Conservation (phyloP, 148 eudicot species). For the Salicornia ramosissima region DNA sequence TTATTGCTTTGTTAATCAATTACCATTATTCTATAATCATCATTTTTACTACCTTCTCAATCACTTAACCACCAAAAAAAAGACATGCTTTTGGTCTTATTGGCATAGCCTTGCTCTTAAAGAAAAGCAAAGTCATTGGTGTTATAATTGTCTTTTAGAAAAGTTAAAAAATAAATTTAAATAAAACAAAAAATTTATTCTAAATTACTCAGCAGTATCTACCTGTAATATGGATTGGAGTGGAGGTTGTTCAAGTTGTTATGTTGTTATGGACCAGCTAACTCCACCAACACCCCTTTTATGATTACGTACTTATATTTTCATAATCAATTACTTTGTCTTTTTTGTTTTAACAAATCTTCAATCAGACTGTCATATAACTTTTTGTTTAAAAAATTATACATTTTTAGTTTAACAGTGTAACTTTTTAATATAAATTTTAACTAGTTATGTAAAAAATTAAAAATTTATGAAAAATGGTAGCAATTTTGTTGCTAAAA, state of each 20-base stretch:
- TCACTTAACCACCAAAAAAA: slow-evolving; percentile 19
- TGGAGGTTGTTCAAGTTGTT: slow-evolving; percentile 29
- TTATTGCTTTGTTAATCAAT: slow-evolving; percentile 13
- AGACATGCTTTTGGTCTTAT: background rate
- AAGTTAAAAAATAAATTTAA: too few species aligned
- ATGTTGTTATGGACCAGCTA: slow-evolving; percentile 22
- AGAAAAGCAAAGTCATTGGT: slow-evolving; percentile 29
- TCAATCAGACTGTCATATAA: too few species aligned
- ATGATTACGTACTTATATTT: background rate
- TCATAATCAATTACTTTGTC: background rate
- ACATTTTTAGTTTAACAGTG: too few species aligned
- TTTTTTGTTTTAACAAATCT: too few species aligned
- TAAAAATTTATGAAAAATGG: too few species aligned
- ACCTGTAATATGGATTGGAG: slow-evolving; percentile 21
- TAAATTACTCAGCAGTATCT: background rate
- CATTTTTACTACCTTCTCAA: background rate
- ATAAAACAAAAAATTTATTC: background rate
- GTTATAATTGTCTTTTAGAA: slow-evolving; percentile 5
- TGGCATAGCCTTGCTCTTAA: slow-evolving; percentile 24
- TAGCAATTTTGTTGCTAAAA: too few species aligned
- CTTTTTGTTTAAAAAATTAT: too few species aligned
- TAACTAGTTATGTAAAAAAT: too few species aligned
- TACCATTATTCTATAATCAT: slow-evolving; percentile 8
- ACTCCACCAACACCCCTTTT: slow-evolving; percentile 18
- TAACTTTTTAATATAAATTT: too few species aligned